A percentile compares a stretch with the other conserved stretches of the same genome.
These are phyloP conservation scores for Phytophthora litchii DNA, from an alignment of 352 stramenopile species.

Conservation along the genomic window DNA sequence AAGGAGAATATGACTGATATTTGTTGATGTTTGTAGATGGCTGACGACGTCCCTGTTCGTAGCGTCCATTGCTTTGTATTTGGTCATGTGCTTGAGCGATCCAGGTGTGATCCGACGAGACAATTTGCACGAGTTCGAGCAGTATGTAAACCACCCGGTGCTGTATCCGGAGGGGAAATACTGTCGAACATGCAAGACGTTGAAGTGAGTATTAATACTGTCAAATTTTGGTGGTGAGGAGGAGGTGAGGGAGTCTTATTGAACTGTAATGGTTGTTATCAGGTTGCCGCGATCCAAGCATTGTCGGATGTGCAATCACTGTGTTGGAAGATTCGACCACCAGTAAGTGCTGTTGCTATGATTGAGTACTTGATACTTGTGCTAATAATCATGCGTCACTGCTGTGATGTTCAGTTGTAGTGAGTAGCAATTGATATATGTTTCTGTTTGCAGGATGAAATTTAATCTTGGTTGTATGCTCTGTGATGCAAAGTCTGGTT, in stretches of 20 bases:
- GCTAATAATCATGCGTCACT: constrained; percentile 4
- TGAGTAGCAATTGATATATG: constrained; percentile 13
- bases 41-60: constrained; percentile 59
- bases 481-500: constrained; percentile 69
- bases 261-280: not conserved
- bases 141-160: constrained; percentile 81
- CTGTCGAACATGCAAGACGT: constrained; percentile 88
- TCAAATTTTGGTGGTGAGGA: not conserved
- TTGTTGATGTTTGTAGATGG: constrained; percentile 36
- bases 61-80: constrained; percentile 63
- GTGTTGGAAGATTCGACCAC: constrained; percentile 89
- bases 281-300: constrained; percentile 90
- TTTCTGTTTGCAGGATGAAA: not conserved
- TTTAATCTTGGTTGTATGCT: not conserved
- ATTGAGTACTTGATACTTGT: not conserved
- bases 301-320: constrained; percentile 89
- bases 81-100: constrained; percentile 69
- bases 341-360: constrained; percentile 61
- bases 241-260: not conserved
- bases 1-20: no score
- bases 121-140: constrained; percentile 56
- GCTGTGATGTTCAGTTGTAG: constrained; percentile 35
- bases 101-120: constrained; percentile 72
- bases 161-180: constrained; percentile 83
- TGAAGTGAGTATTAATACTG: constrained; percentile 66